Base-by-base conservation (phyloP, 306 rosid species). In the Vigna mungo region DNA sequence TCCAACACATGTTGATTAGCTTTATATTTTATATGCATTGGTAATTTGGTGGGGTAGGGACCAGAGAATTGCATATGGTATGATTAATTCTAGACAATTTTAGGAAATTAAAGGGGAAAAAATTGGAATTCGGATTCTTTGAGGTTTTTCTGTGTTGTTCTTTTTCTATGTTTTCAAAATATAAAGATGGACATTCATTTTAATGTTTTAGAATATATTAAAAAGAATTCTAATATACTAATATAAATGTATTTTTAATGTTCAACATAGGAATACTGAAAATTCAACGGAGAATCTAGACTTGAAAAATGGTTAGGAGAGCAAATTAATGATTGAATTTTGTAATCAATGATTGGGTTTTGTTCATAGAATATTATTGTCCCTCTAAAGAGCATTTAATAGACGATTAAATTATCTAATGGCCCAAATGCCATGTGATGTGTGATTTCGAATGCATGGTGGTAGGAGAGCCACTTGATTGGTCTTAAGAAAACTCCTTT, bases 401-500 rank as follows among this genome's bases (percentile, higher is more conserved):
- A 53, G 27, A 47, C 65, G 18, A 48, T 14, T 62, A 32, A 25
- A 30, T 68, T 60, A 52, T 37, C 67, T 39, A 9, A 52, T 67
- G 62, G 25, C 54, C 68, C 68, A 73, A 65, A 73, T 80, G 68
- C 67, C 25, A 32, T 72, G 30, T 80, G 74, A 74, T 55, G 37
- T 73, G 14, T 1, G 70, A 61, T 46, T 44, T 62, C 52, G 71
- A 62, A 48, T 32, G 80, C 63, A 39, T 51, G 61, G 7, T 18
- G 49, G 36, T 7, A 20, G 4, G 23, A 27, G 32, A 55, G 70
- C 54, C 55, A 68, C 58, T 34, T 71, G 74, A 72, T 71, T 55
- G 76, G 77, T 21, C 60, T 64, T 43, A 23, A 47, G 52, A 25
- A 64, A 84, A 47, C 72, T 9, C 80, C 60, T 61, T 83, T 79